phyloP scores from a whole-genome alignment of 345 rosid species.

The Populus deltoides region DNA sequence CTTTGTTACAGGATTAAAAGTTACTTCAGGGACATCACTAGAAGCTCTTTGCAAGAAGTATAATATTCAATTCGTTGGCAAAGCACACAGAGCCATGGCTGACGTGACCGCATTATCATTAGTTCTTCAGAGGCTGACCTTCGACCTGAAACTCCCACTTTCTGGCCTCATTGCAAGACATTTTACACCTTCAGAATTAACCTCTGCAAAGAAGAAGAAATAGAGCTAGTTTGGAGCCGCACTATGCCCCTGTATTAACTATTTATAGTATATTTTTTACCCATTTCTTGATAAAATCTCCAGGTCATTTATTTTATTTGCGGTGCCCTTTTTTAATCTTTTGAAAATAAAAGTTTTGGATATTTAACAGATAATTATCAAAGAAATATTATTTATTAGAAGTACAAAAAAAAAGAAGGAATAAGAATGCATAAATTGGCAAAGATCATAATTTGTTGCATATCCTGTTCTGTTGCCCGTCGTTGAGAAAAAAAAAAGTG shows the following conservation, averaged over 20 bases:
- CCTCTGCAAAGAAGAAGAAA: conserved; percentile 36
- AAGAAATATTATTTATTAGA: too few species aligned
- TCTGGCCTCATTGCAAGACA: conserved; percentile 49
- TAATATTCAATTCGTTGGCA: conserved; percentile 18
- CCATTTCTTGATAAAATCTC: neutral
- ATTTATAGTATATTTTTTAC: conserved; percentile 11
- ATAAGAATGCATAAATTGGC: too few species aligned
- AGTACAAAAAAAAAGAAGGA: too few species aligned
- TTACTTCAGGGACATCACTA: conserved; percentile 37
- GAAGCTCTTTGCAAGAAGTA: conserved; percentile 44
- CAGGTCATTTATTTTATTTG: too few species aligned
- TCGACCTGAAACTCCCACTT: conserved; percentile 51
- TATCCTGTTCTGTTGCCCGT: too few species aligned
- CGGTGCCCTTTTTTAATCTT: too few species aligned
- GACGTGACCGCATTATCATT: conserved; percentile 60
- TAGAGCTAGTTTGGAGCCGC: conserved; percentile 1
- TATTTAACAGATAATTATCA: too few species aligned
- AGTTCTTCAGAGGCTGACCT: conserved; percentile 65
- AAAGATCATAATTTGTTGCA: too few species aligned
- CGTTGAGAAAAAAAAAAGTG: too few species aligned
- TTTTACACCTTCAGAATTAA: conserved; percentile 41
- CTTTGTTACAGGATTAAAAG: conserved; percentile 33
- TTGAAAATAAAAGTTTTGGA: too few species aligned
- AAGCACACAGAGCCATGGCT: conserved; percentile 83
- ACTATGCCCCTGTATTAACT: neutral